Evolutionary conservation across 768 basidiomycete species (phyloP).

Genomic region (Strobilomyces dryophilus): DNA sequence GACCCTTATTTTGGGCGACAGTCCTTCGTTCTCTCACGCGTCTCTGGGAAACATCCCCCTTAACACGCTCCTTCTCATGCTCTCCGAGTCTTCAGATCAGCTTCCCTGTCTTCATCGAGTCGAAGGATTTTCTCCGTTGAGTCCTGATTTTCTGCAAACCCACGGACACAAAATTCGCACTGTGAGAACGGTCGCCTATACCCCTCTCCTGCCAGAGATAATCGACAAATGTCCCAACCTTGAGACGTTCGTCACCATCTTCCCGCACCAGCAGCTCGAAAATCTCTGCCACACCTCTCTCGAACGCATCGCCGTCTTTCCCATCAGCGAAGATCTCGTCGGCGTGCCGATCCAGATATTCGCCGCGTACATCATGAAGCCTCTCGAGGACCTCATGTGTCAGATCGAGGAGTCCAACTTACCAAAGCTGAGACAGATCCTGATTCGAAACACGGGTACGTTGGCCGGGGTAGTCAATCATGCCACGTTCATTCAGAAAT

Average conservation of each 20-base stretch:
- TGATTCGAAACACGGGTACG: slow-evolving; percentile 39
- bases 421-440: slow-evolving; percentile 34
- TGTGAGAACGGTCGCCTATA: slow-evolving; percentile 35
- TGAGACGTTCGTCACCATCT: slow-evolving; percentile 38
- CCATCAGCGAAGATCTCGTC: slow-evolving; percentile 36
- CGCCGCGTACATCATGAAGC: slow-evolving; percentile 36
- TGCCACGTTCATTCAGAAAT: slow-evolving; percentile 23
- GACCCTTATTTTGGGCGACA: slow-evolving; percentile 40
- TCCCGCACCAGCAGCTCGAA: slow-evolving; percentile 31
- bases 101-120: slow-evolving; percentile 40
- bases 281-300: slow-evolving; percentile 37
- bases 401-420: slow-evolving; percentile 34
- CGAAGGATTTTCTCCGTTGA: slow-evolving; percentile 42
- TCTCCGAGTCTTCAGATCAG: slow-evolving; percentile 31
- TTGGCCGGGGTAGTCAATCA: slow-evolving; percentile 32
- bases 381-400: slow-evolving; percentile 37
- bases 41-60: slow-evolving; percentile 34
- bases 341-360: slow-evolving; percentile 37
- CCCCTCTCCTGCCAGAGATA: slow-evolving; percentile 33
- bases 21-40: slow-evolving; percentile 29
- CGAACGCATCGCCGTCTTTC: slow-evolving; percentile 41
- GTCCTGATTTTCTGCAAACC: slow-evolving; percentile 35
- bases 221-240: slow-evolving; percentile 40
- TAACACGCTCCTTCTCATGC: slow-evolving; percentile 38
- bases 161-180: slow-evolving; percentile 41